These are phyloP conservation scores for Pichia sp. DNA, from an alignment of 1,139 yeast genomes.

Conservation along the genomic window DNA sequence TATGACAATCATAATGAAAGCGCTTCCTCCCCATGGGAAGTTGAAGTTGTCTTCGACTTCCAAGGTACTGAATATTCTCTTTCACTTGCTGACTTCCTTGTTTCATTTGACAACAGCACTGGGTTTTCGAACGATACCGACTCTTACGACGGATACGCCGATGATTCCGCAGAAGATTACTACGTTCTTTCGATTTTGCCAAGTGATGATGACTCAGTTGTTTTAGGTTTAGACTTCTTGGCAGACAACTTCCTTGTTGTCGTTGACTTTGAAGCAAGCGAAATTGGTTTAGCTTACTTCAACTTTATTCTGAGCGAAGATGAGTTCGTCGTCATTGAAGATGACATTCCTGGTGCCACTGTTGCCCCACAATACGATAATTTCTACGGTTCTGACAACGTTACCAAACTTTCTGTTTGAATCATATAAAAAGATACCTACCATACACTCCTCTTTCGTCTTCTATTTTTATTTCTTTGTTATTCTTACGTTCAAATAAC, in stretches of 20 bases:
- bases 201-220: slow-evolving; percentile 27
- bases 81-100: slow-evolving; percentile 39
- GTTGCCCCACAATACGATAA: slow-evolving; percentile 2
- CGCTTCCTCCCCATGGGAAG: background rate
- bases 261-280: slow-evolving; percentile 61
- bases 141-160: background rate
- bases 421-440: background rate
- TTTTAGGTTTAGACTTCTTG: slow-evolving; percentile 66
- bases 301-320: background rate
- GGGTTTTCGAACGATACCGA: slow-evolving; percentile 8
- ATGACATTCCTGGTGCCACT: slow-evolving; percentile 8
- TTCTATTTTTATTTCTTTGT: background rate
- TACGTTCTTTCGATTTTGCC: slow-evolving; percentile 16
- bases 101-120: slow-evolving; percentile 28
- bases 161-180: background rate
- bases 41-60: slow-evolving; percentile 37
- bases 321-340: slow-evolving; percentile 6
- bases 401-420: slow-evolving; percentile 3
- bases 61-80: slow-evolving; percentile 45
- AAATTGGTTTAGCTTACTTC: slow-evolving; percentile 53
- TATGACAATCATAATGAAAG: slow-evolving; percentile 24
- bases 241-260: slow-evolving; percentile 64
- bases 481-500: background rate
- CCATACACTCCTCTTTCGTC: background rate
- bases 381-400: slow-evolving; percentile 8